phyloP scores from a whole-genome alignment of 129 eudicot species.

The Logfia minima region DNA sequence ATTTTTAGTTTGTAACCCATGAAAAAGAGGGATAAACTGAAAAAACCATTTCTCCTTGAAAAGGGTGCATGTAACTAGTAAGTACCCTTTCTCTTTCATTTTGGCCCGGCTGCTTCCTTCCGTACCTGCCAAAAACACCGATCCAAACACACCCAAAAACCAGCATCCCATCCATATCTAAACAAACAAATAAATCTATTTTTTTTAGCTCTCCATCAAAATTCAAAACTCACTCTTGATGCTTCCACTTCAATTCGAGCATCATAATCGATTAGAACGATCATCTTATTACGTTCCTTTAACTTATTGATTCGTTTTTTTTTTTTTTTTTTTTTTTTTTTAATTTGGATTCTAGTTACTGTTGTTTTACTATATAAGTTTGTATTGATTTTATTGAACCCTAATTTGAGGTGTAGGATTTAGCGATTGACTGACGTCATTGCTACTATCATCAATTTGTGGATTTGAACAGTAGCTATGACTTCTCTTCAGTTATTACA shows the following conservation, averaged over 20 bases:
- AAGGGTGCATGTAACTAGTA: neutral
- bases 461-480: conserved; percentile 48
- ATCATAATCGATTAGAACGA: conserved; percentile 8
- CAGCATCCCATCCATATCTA: neutral
- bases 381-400: conserved; percentile 22
- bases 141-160: conserved; percentile 25
- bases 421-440: conserved; percentile 7
- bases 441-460: neutral
- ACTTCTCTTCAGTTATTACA: conserved; percentile 96
- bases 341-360: neutral
- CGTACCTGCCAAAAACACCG: conserved; percentile 42
- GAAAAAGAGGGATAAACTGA: neutral
- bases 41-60: neutral
- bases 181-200: neutral
- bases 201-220: conserved; percentile 20
- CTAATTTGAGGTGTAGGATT: conserved; percentile 9
- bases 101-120: conserved; percentile 1
- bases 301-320: neutral
- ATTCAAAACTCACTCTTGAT: conserved; percentile 25
- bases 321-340: neutral
- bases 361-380: neutral
- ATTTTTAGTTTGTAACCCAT: neutral
- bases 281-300: neutral
- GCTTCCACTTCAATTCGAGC: conserved; percentile 25
- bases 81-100: neutral